phyloP scores from a whole-genome alignment of 2,329 filamentous ascomycete genomes.

The Aspergillus ibericus region DNA sequence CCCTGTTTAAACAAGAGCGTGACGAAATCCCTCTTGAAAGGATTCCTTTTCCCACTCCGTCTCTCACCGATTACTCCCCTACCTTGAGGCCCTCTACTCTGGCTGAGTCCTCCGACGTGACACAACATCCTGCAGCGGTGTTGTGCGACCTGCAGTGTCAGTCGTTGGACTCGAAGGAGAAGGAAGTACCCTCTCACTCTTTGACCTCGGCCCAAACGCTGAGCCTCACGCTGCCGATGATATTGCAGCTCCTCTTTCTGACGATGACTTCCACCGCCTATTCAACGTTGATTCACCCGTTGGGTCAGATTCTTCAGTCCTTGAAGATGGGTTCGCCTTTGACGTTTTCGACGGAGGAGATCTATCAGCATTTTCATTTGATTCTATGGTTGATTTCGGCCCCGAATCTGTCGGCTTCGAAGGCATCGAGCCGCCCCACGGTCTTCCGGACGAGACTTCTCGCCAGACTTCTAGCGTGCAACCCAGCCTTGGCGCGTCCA shows the following conservation, averaged over 20 bases:
- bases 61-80: constrained; percentile 41
- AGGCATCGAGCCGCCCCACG: constrained; percentile 46
- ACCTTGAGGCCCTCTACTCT: constrained; percentile 44
- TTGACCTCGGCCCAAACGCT: constrained; percentile 40
- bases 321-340: constrained; percentile 76
- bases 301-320: constrained; percentile 73
- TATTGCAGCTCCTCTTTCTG: constrained; percentile 66
- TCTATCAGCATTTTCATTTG: constrained; percentile 53
- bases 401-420: constrained; percentile 49
- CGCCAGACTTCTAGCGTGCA: constrained; percentile 53
- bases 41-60: constrained; percentile 42
- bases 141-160: constrained; percentile 99
- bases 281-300: constrained; percentile 64
- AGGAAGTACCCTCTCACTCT: constrained; percentile 48
- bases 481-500: constrained; percentile 56
- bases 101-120: constrained; percentile 74
- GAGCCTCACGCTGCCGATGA: constrained; percentile 56
- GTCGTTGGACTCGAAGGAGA: constrained; percentile 64
- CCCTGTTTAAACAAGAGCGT: constrained; percentile 47
- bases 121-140: constrained; percentile 99
- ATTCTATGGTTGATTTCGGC: constrained; percentile 58
- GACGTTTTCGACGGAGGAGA: constrained; percentile 58
- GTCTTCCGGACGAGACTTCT: constrained; percentile 53
- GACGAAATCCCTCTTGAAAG: constrained; percentile 44
- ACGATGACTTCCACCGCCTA: constrained; percentile 63